Evolutionary conservation across 2,329 filamentous ascomycete species (phyloP).

Genomic region (Ophiostoma perfectum): DNA sequence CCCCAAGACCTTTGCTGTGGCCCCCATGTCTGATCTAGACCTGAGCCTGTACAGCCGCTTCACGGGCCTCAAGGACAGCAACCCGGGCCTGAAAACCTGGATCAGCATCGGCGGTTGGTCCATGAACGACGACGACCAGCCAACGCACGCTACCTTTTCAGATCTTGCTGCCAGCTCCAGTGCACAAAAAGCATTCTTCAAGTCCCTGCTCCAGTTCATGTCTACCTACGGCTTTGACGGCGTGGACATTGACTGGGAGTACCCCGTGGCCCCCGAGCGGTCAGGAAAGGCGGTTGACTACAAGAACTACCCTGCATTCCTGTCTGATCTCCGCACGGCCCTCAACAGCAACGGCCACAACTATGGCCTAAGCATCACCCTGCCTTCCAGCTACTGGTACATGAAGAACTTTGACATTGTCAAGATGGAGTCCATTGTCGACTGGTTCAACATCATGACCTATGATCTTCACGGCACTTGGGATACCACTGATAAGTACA

Average conservation of each 20-base stretch:
- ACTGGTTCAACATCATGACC: constrained; percentile 27
- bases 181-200: constrained; percentile 25
- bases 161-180: constrained; percentile 23
- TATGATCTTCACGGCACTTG: constrained; percentile 41
- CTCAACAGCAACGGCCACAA: constrained; percentile 2
- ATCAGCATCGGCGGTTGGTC: constrained; percentile 40
- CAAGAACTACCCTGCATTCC: constrained; percentile 19
- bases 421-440: constrained; percentile 16
- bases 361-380: not conserved
- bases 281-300: constrained; percentile 26
- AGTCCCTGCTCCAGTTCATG: constrained; percentile 24
- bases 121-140: constrained; percentile 28
- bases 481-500: constrained; percentile 30
- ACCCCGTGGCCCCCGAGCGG: constrained; percentile 25
- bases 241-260: constrained; percentile 24
- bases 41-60: constrained; percentile 33
- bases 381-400: constrained; percentile 25
- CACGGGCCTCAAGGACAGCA: constrained; percentile 30
- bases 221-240: constrained; percentile 18
- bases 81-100: constrained; percentile 32
- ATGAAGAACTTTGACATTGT: constrained; percentile 29
- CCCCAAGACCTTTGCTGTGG: constrained; percentile 26
- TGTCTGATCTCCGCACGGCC: not conserved
- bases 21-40: constrained; percentile 28
- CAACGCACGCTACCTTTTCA: constrained; percentile 17